A percentile compares a stretch with the other conserved stretches of the same genome.
Conservation (phyloP, 1,284 basidiomycete genomes). For the Cutaneotrichosporon curvatum region DNA sequence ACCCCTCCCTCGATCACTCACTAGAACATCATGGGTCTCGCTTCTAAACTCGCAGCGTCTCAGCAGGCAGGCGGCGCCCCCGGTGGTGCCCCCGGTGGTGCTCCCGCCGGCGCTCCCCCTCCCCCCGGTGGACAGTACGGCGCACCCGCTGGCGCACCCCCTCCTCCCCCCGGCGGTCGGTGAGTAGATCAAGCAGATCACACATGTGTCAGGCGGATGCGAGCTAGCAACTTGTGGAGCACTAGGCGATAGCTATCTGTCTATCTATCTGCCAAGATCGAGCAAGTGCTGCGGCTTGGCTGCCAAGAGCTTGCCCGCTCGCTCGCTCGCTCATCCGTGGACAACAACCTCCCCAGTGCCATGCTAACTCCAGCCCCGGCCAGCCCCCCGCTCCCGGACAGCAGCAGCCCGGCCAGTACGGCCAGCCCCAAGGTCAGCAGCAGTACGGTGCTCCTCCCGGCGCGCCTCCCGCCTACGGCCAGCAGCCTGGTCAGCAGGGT, state of each 20-base stretch:
- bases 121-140: constrained; percentile 5
- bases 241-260: too few relatives aligned
- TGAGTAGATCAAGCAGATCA: too few relatives aligned
- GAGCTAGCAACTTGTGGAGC: too few relatives aligned
- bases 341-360: too few relatives aligned
- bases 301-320: too few relatives aligned
- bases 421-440: constrained; percentile 11
- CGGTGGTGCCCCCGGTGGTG: constrained; percentile 10
- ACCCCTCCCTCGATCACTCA: not conserved
- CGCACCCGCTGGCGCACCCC: constrained; percentile 4
- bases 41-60: constrained; percentile 16
- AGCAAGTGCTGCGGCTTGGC: too few relatives aligned
- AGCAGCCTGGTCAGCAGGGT: constrained; percentile 23
- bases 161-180: constrained; percentile 13
- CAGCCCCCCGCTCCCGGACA: constrained; percentile 12
- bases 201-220: too few relatives aligned
- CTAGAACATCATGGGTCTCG: constrained; percentile 22
- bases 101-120: constrained; percentile 13
- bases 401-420: constrained; percentile 13
- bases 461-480: constrained; percentile 8
- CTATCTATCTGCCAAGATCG: too few relatives aligned
- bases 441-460: constrained; percentile 22
- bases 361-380: not conserved
- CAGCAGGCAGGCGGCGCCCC: constrained; percentile 8
- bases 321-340: too few relatives aligned